Percentiles rank a stretch among this genome's conserved stretches.
phyloP scores from a whole-genome alignment of 768 basidiomycete genomes.

The Strobilomyces confusus region DNA sequence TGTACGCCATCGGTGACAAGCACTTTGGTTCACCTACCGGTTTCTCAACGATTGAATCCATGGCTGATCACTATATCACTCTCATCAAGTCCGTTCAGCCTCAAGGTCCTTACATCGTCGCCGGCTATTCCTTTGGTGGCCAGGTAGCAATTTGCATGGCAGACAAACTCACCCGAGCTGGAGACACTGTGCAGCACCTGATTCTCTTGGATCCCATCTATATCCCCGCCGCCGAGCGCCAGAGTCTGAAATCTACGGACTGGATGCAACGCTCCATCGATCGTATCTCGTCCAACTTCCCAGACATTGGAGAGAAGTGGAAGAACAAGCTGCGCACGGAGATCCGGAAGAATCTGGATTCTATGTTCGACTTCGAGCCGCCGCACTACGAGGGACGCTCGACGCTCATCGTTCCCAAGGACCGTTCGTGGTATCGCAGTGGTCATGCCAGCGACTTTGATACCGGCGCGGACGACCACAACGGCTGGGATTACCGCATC shows the following conservation, averaged over 20 bases:
- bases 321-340: slow-evolving; percentile 27
- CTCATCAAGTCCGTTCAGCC: slow-evolving; percentile 26
- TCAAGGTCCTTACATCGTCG: slow-evolving; percentile 24
- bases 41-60: slow-evolving; percentile 27
- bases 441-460: slow-evolving; percentile 28
- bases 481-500: slow-evolving; percentile 28
- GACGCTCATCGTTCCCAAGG: slow-evolving; percentile 28
- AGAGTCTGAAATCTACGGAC: slow-evolving; percentile 29
- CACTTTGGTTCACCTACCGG: slow-evolving; percentile 29
- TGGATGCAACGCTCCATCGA: slow-evolving; percentile 30
- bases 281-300: slow-evolving; percentile 29
- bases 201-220: slow-evolving; percentile 30
- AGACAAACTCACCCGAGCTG: slow-evolving; percentile 20
- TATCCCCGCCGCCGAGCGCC: slow-evolving; percentile 25
- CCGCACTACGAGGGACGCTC: slow-evolving; percentile 22
- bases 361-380: slow-evolving; percentile 32
- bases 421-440: slow-evolving; percentile 32
- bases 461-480: slow-evolving; percentile 29
- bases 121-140: slow-evolving; percentile 29
- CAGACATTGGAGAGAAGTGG: slow-evolving; percentile 32
- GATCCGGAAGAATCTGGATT: slow-evolving; percentile 32
- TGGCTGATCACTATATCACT: slow-evolving; percentile 31
- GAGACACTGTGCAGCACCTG: slow-evolving; percentile 24
- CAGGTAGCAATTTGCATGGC: slow-evolving; percentile 29
- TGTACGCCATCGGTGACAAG: slow-evolving; percentile 32